Percentiles rank a stretch among this genome's conserved stretches.
phyloP scores from a whole-genome alignment of 495 filamentous ascomycete genomes.

The Aspergillus mulundensis region DNA sequence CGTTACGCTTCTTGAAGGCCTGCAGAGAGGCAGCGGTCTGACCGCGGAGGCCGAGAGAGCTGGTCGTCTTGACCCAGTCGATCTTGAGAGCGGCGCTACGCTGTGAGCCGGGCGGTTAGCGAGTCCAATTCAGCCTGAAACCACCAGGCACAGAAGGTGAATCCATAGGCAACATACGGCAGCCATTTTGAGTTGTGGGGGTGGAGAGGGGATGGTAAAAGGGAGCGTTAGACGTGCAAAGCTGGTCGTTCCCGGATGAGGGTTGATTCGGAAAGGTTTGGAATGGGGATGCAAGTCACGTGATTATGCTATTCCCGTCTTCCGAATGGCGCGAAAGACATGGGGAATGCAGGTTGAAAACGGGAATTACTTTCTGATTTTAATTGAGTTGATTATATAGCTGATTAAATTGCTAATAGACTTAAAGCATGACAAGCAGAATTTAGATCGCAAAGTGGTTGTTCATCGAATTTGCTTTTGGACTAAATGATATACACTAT shows the following conservation, averaged over 20 bases:
- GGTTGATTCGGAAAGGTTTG: slow-evolving; percentile 47
- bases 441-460: slow-evolving; percentile 8
- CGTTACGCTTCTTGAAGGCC: slow-evolving; percentile 99
- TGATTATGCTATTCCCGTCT: slow-evolving; percentile 32
- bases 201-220: slow-evolving; percentile 34
- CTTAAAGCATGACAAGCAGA: too few species aligned
- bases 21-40: slow-evolving; percentile 85
- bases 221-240: slow-evolving; percentile 31
- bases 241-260: slow-evolving; percentile 38
- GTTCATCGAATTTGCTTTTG: slow-evolving; percentile 34
- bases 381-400: too few species aligned
- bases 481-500: slow-evolving; percentile 44
- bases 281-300: slow-evolving; percentile 39
- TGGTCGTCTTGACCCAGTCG: slow-evolving; percentile 92
- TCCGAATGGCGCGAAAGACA: slow-evolving; percentile 28
- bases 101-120: slow-evolving; percentile 50
- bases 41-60: slow-evolving; percentile 91
- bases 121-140: slow-evolving; percentile 12
- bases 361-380: too few species aligned
- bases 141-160: not conserved
- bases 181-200: slow-evolving; percentile 64
- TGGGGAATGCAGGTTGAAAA: too few species aligned
- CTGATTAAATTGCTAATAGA: too few species aligned
- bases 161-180: slow-evolving; percentile 61
- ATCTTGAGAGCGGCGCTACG: slow-evolving; percentile 98